Evolutionary conservation across 1,139 yeast genomes (phyloP), one percentile per base, ranked within the genome.

Genomic region (Trichomonascaceae sp.): DNA sequence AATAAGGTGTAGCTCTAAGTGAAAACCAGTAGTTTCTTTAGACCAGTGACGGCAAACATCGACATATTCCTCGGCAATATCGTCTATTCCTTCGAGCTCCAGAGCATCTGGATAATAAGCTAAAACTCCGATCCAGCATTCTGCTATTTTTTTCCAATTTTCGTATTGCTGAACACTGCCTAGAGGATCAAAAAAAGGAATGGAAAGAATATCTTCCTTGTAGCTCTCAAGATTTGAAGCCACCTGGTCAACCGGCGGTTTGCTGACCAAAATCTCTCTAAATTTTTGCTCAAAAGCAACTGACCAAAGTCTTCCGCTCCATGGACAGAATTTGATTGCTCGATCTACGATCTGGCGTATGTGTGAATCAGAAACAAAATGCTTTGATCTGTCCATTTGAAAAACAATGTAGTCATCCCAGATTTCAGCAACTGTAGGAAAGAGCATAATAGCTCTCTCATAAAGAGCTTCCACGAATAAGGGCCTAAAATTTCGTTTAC

Each of bases 361-460:
- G 13, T 44, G 32, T 5, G 27, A 22, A 44, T 22, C 27, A n/a
- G 46, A 17, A 5, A 44, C 46, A 20, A 44, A 19, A 20, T 44
- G 46, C 18, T 22, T 44, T 10, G 27, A 39, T 27, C 22, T 48
- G 43, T 22, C 65, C 49, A 58, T 54, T 44, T 60, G 55, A 52
- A 59, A 63, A 3, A 60, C 53, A 9, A 68, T 53, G 53, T 70
- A 70, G 45, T 61, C 65, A 39, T 66, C 67, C 70, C 72, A 69
- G 3, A 70, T 58, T 13, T 60, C 61, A 1, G 63, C 55, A 30
- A 61, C 50, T 32, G 58, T 43, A 3, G 62, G 62, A 41, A 58
- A 56, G 20, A 52, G 12, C 17, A 39, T 39, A 19, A 66, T 12
- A 3, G 65, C 61, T 8, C 72, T 60, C 51, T 65, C 68, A 54